These are phyloP conservation scores for Phalaenopsis aphrodite DNA, from an alignment of 106 monocot species.

Conservation along the genomic window DNA sequence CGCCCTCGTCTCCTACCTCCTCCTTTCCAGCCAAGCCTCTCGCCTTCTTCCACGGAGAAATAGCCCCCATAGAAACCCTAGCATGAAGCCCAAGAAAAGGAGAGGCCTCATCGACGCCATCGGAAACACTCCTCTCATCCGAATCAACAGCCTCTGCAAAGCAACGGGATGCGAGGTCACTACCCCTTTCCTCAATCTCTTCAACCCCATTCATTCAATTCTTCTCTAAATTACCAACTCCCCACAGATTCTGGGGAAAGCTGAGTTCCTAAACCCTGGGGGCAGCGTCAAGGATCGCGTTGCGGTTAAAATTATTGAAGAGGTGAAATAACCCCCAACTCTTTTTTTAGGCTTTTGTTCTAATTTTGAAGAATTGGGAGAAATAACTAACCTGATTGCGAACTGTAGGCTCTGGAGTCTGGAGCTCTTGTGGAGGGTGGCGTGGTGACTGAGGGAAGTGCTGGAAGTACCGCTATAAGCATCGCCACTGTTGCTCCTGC, in stretches of 20 bases:
- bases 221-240: not conserved
- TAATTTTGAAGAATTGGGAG: not conserved
- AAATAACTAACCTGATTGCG: not conserved
- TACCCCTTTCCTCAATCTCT: not conserved
- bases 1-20: slow-evolving; percentile 37
- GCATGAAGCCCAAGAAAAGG: slow-evolving; percentile 11
- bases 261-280: slow-evolving; percentile 95
- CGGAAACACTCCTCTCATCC: slow-evolving; percentile 83
- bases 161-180: slow-evolving; percentile 91
- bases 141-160: slow-evolving; percentile 90
- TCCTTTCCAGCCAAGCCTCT: slow-evolving; percentile 12
- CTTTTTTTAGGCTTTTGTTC: not conserved
- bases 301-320: slow-evolving; percentile 93
- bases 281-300: slow-evolving; percentile 96
- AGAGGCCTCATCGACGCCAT: slow-evolving; percentile 60
- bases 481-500: slow-evolving; percentile 93
- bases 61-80: not conserved
- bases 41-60: slow-evolving; percentile 5
- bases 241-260: slow-evolving; percentile 83
- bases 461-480: slow-evolving; percentile 97
- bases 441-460: slow-evolving; percentile 90
- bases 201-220: not conserved
- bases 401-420: slow-evolving; percentile 52
- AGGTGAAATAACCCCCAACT: slow-evolving; percentile 34
- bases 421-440: slow-evolving; percentile 69